phyloP scores from a whole-genome alignment of 371 early-diverging fungal species.

The Lichtheimia hyalospora region DNA sequence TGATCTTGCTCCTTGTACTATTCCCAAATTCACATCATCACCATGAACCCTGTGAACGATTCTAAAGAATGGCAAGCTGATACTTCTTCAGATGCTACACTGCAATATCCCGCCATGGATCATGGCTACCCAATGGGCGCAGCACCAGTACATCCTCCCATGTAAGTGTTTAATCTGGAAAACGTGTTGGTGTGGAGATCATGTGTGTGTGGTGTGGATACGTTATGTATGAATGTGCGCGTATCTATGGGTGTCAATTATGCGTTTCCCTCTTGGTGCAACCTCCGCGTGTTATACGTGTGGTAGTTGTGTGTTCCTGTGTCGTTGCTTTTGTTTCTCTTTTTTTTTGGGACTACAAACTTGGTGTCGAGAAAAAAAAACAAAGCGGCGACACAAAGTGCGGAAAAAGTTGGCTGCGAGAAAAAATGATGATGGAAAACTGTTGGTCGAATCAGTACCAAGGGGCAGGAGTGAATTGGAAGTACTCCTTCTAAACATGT shows the following conservation, averaged over 20 bases:
- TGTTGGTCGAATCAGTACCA: conserved; percentile 17
- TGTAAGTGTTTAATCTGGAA: conserved; percentile 4
- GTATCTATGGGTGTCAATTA: neutral
- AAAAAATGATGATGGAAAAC: conserved; percentile 7
- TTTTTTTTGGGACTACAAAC: conserved; percentile 8
- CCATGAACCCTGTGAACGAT: conserved; percentile 12
- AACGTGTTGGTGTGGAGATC: neutral
- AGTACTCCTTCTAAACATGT: neutral
- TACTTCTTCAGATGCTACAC: neutral
- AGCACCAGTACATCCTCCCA: conserved; percentile 12
- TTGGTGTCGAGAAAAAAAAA: too few species aligned
- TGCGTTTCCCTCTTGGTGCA: neutral
- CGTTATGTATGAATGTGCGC: neutral
- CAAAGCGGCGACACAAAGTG: neutral
- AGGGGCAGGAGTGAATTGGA: too few species aligned
- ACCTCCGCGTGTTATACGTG: conserved; percentile 6
- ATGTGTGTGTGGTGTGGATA: too few species aligned
- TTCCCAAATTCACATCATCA: neutral
- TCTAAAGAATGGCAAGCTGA: conserved; percentile 10
- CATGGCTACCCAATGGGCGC: conserved; percentile 6
- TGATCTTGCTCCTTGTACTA: neutral
- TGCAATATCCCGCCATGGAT: conserved; percentile 12
- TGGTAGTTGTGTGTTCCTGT: conserved; percentile 8
- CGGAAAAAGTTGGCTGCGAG: neutral
- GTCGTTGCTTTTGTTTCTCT: neutral